These are phyloP conservation scores for Helotiales sp. DNA, from an alignment of 2,329 filamentous ascomycete genomes.

Conservation along the genomic window DNA sequence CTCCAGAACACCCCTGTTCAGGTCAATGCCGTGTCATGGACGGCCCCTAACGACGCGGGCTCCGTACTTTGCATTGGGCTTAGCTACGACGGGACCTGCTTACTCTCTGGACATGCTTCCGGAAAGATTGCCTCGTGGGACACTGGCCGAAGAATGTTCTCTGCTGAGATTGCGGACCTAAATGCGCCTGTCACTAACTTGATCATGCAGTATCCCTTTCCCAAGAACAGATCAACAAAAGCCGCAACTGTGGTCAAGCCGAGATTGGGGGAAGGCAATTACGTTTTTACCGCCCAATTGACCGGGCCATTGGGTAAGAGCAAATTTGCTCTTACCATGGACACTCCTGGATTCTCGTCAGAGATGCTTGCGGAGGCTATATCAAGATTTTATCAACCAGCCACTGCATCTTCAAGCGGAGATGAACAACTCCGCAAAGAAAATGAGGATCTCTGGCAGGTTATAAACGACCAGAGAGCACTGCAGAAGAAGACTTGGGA, in stretches of 20 bases:
- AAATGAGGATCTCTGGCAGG: conserved; percentile 45
- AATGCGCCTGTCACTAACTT: conserved; percentile 84
- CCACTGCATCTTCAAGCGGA: conserved; percentile 36
- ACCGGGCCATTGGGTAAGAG: conserved; percentile 34
- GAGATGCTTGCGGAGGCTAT: conserved; percentile 52
- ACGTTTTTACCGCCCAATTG: conserved; percentile 67
- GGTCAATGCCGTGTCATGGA: conserved; percentile 50
- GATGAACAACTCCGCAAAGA: conserved; percentile 39
- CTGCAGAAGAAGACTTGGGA: conserved; percentile 43
- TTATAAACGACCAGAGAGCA: conserved; percentile 45
- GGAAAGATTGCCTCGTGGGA: conserved; percentile 84
- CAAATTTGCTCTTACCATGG: conserved; percentile 23
- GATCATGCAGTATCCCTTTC: conserved; percentile 64
- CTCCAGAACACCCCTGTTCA: conserved; percentile 59
- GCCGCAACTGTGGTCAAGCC: conserved; percentile 74
- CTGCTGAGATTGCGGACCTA: conserved; percentile 43
- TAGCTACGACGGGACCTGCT: conserved; percentile 77
- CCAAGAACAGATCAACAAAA: conserved; percentile 47
- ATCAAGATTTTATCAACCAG: conserved; percentile 41
- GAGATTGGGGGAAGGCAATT: conserved; percentile 64
- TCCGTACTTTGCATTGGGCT: conserved; percentile 67
- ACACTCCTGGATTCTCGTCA: conserved; percentile 26
- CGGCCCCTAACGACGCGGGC: conserved; percentile 45
- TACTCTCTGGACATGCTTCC: conserved; percentile 78
- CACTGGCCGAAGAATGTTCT: conserved; percentile 44